Conservation (phyloP, 1,139 yeast species). For the Pichia sp. region DNA sequence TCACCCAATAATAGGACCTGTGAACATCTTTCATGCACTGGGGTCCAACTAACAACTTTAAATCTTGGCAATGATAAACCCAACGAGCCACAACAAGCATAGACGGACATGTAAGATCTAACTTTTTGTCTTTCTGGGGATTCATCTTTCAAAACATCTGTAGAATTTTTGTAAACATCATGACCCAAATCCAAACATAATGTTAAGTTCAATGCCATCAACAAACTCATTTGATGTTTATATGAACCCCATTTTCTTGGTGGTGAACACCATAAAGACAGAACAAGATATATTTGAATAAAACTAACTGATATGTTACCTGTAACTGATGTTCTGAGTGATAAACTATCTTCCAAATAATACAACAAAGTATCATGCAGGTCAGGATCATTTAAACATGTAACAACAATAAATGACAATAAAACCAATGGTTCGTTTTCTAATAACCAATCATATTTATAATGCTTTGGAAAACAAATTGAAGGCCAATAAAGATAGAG, state of each 20-base stretch:
- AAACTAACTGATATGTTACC: constrained; percentile 38
- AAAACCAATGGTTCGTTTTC: constrained; percentile 40
- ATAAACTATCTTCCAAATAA: constrained; percentile 41
- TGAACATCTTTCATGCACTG: constrained; percentile 37
- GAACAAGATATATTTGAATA: constrained; percentile 38
- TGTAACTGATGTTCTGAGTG: constrained; percentile 39
- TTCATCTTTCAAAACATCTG: constrained; percentile 22
- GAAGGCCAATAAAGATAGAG: constrained; percentile 45
- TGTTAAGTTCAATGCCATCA: constrained; percentile 40
- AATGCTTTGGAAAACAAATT: constrained; percentile 35
- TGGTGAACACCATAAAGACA: constrained; percentile 47
- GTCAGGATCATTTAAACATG: constrained; percentile 41
- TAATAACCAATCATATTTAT: constrained; percentile 36
- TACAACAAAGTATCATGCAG: constrained; percentile 38
- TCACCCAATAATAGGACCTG: constrained; percentile 32
- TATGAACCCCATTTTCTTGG: constrained; percentile 45
- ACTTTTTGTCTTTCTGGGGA: constrained; percentile 37
- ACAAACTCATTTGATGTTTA: constrained; percentile 43
- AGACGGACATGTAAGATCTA: constrained; percentile 41
- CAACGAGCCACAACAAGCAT: constrained; percentile 44
- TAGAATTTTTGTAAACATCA: constrained; percentile 27
- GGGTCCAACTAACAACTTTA: constrained; percentile 42
- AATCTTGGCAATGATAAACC: constrained; percentile 46
- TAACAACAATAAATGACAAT: constrained; percentile 42
- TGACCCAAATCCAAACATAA: constrained; percentile 44